A percentile compares a stretch with the other conserved stretches of the same genome.
Conservation (phyloP, 2,329 filamentous ascomycete genomes). For the Fusarium duplospermum region DNA sequence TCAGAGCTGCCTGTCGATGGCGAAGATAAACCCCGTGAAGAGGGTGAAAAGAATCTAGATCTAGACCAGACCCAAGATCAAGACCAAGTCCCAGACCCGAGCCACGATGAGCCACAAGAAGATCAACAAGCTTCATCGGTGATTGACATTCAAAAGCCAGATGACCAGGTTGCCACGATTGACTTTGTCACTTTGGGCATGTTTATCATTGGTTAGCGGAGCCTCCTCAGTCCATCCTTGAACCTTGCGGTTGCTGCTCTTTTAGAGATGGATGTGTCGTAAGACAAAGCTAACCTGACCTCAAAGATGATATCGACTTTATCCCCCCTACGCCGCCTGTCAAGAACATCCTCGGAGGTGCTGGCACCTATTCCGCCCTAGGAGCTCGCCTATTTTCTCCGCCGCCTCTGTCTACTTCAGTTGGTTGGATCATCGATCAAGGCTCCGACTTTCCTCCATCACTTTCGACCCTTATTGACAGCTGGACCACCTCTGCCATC, state of each 20-base stretch:
- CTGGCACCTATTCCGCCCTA: conserved; percentile 85
- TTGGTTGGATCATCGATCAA: conserved; percentile 92
- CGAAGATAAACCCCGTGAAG: not conserved
- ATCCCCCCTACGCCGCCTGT: conserved; percentile 75
- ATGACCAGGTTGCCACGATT: conserved; percentile 44
- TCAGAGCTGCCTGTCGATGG: conserved; percentile 12
- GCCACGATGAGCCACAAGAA: conserved; percentile 6
- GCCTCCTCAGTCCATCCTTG: not conserved
- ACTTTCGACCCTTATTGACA: conserved; percentile 71
- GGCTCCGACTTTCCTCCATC: conserved; percentile 85
- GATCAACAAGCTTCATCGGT: conserved; percentile 2
- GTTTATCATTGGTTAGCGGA: conserved; percentile 75
- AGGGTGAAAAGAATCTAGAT: conserved; percentile 2
- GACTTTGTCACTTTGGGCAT: conserved; percentile 79
- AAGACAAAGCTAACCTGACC: conserved; percentile 18
- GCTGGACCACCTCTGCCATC: conserved; percentile 81
- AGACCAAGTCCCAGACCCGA: conserved; percentile 10
- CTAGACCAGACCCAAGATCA: conserved; percentile 19
- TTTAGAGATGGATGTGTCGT: not conserved
- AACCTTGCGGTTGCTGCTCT: not conserved
- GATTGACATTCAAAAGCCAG: conserved; percentile 2
- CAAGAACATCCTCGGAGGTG: conserved; percentile 86
- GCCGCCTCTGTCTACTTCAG: conserved; percentile 68
- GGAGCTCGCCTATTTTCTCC: conserved; percentile 91
- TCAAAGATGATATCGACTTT: conserved; percentile 90